Evolutionary conservation across 2,329 filamentous ascomycete genomes (phyloP).

Genomic region (Plenodomus lindquistii): DNA sequence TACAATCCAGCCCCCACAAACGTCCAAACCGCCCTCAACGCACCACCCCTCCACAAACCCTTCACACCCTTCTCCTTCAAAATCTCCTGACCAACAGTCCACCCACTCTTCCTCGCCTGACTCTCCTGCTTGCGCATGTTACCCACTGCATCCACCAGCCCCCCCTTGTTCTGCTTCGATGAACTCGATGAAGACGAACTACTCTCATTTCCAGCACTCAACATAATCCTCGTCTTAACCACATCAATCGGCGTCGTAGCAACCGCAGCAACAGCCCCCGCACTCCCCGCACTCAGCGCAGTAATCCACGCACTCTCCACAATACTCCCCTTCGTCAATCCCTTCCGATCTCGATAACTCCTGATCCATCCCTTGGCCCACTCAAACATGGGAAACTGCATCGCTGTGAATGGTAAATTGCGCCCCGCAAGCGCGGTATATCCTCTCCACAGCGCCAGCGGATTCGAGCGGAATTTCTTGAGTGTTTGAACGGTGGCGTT

Average conservation of each 20-base stretch:
- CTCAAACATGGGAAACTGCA: constrained; percentile 90
- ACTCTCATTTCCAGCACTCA: constrained; percentile 52
- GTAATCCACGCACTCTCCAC: constrained; percentile 72
- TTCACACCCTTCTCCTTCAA: constrained; percentile 67
- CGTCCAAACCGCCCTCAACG: constrained; percentile 77
- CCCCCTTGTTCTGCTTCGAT: constrained; percentile 8
- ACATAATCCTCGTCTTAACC: constrained; percentile 88
- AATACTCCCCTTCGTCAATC: constrained; percentile 50
- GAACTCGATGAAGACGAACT: constrained; percentile 10
- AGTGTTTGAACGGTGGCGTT: constrained; percentile 62
- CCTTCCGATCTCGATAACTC: constrained; percentile 47
- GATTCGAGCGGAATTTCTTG: constrained; percentile 59
- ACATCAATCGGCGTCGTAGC: constrained; percentile 90
- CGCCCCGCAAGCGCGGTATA: constrained; percentile 81
- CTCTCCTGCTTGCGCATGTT: constrained; percentile 36
- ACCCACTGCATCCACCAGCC: constrained; percentile 48
- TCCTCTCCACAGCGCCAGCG: constrained; percentile 64
- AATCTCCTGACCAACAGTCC: constrained; percentile 68
- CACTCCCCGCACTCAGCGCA: constrained; percentile 71
- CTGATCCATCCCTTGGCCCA: constrained; percentile 62
- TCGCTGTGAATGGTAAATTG: constrained; percentile 83
- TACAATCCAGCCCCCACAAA: constrained; percentile 82
- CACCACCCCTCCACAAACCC: constrained; percentile 77
- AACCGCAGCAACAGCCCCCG: constrained; percentile 74
- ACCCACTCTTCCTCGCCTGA: constrained; percentile 45